Evolutionary conservation across 495 filamentous ascomycete genomes (phyloP), one percentile per base, ranked within the genome.

Genomic region (Aspergillus sclerotioniger): DNA sequence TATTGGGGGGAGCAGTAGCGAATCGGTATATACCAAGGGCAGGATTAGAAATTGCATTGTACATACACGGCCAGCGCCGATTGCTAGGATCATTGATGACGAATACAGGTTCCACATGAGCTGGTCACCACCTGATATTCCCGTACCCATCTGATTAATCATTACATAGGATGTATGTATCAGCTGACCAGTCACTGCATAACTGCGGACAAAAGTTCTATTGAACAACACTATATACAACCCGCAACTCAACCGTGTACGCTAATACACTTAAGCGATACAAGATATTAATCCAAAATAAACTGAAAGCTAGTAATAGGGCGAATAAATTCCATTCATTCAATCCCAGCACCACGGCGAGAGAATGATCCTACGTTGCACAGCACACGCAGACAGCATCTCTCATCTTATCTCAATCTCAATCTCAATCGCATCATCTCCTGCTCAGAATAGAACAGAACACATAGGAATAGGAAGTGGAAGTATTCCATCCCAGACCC

Each of bases 151-250:
- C n/a, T n/a, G n/a, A n/a, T n/a, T n/a, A n/a, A n/a, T n/a, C n/a
- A n/a, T n/a, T n/a, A n/a, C n/a, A n/a, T n/a, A n/a, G n/a, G n/a
- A n/a, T n/a, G n/a, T 25, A 25, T 25, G 25, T 25, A 25, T 25
- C 25, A 25, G 25, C 25, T 25, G 25, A 25, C 5, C 25, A n/a
- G n/a, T n/a, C n/a, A n/a, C n/a, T n/a, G n/a, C n/a, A n/a, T 45
- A 51, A 39, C 21, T 41, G 17, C 33, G 41, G 8, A 17, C 25
- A 43, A 8, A 39, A 6, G n/a, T 47, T 51, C 41, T 56, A 43
- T 61, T 37, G 9, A 15, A 56, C 37, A 56, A 53, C 53, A 53
- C 32, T 61, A 61, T 61, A 48, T 61, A 61, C 58, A 56, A 17
- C 25, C 52, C 39, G 15, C 32, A 50, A 54, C 10, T 43, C 13